Conservation (phyloP, 1,284 basidiomycete species). For the Boletus subluridellus region DNA sequence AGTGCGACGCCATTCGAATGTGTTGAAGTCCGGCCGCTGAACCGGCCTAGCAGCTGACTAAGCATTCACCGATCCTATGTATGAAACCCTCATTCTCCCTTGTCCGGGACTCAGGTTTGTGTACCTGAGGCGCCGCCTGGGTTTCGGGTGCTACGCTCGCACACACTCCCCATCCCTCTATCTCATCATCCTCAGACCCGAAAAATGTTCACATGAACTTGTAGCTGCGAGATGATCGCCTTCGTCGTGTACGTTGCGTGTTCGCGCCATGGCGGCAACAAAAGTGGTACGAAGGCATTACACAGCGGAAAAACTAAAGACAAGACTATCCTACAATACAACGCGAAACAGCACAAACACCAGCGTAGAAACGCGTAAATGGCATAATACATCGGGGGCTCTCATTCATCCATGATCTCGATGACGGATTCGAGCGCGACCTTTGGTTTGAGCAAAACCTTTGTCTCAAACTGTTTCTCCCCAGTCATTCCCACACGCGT, state of each 20-base stretch:
- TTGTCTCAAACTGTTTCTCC: conserved; percentile 33
- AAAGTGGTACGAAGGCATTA: not conserved
- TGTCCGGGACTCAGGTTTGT: too few relatives aligned
- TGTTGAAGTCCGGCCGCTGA: too few relatives aligned
- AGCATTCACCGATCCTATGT: too few relatives aligned
- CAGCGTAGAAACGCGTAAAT: too few relatives aligned
- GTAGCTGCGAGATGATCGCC: not conserved
- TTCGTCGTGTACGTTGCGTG: not conserved
- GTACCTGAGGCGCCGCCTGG: too few relatives aligned
- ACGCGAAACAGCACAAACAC: not conserved
- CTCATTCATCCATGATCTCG: conserved; percentile 34
- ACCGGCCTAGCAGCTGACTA: too few relatives aligned
- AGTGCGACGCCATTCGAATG: too few relatives aligned
- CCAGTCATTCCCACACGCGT: conserved; percentile 23
- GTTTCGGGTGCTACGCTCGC: too few relatives aligned
- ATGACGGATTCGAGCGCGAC: conserved; percentile 35
- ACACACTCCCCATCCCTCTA: not conserved
- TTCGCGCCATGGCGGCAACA: not conserved
- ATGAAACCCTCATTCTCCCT: too few relatives aligned
- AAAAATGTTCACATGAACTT: not conserved
- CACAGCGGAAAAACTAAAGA: not conserved
- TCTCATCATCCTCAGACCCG: not conserved
- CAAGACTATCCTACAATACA: not conserved
- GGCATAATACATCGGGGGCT: not conserved
- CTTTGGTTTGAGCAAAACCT: conserved; percentile 33